Conservation (phyloP, 2,329 filamentous ascomycete genomes). For the Neophaeococcomyces aloes region DNA sequence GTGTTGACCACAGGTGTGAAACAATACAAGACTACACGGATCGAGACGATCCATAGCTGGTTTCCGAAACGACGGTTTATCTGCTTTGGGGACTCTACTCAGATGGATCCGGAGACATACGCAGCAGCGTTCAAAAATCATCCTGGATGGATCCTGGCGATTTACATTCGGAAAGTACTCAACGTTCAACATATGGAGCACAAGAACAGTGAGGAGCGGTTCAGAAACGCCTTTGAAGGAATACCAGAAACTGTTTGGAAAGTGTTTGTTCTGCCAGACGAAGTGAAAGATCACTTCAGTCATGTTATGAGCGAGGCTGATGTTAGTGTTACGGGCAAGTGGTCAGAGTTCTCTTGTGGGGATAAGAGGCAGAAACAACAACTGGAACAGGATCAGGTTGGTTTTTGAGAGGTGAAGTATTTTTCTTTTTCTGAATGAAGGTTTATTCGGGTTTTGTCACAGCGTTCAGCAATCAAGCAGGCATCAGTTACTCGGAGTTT, state of each 20-base stretch:
- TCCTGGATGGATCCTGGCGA: constrained; percentile 67
- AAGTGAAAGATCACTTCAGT: constrained; percentile 39
- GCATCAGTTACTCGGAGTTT: too few relatives aligned
- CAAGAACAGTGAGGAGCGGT: constrained; percentile 63
- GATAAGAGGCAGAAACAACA: constrained; percentile 1
- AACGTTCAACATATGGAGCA: constrained; percentile 64
- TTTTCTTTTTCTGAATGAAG: too few relatives aligned
- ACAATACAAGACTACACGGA: constrained; percentile 68
- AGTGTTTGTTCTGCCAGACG: constrained; percentile 67
- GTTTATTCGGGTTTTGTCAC: too few relatives aligned
- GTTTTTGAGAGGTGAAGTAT: too few relatives aligned
- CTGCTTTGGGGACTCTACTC: constrained; percentile 80
- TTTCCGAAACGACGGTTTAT: constrained; percentile 70
- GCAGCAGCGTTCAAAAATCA: constrained; percentile 61
- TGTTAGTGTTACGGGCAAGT: not conserved
- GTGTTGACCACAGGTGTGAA: constrained; percentile 71
- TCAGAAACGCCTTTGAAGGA: constrained; percentile 70
- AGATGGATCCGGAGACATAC: constrained; percentile 84
- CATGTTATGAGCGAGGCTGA: constrained; percentile 15
- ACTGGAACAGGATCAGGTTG: constrained; percentile 1
- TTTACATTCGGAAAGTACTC: constrained; percentile 75
- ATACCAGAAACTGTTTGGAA: constrained; percentile 64
- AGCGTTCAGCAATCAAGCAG: too few relatives aligned
- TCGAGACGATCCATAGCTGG: constrained; percentile 67
- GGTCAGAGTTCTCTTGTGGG: constrained; percentile 2